Conservation (phyloP, 2,329 filamentous ascomycete genomes). For the Magnaporthiopsis incrustans region DNA sequence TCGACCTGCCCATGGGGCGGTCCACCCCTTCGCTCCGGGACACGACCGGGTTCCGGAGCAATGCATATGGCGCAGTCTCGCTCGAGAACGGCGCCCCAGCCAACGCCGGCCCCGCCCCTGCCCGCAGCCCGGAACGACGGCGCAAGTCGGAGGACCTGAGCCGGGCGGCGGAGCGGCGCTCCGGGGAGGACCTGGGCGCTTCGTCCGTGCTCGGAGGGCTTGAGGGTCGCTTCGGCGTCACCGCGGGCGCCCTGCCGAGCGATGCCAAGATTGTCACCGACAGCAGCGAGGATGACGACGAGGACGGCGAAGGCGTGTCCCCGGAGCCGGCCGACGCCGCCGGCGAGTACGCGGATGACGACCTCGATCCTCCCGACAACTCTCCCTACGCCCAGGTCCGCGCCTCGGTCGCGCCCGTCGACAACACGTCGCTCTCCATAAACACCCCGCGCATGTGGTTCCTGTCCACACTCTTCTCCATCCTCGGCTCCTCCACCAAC, state of each 20-base stretch:
- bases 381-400: slow-evolving; percentile 73
- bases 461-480: slow-evolving; percentile 69
- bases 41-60: slow-evolving; percentile 22
- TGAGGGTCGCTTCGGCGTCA: slow-evolving; percentile 44
- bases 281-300: slow-evolving; percentile 3
- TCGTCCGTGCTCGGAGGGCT: slow-evolving; percentile 44
- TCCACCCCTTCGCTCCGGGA: slow-evolving; percentile 21
- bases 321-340: slow-evolving; percentile 26
- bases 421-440: slow-evolving; percentile 71
- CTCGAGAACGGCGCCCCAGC: slow-evolving; percentile 8
- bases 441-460: slow-evolving; percentile 85
- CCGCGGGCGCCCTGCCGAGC: slow-evolving; percentile 37
- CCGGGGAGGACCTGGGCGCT: slow-evolving; percentile 40
- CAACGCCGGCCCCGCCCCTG: not conserved
- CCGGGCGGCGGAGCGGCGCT: slow-evolving; percentile 19
- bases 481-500: slow-evolving; percentile 76
- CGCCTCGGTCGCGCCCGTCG: slow-evolving; percentile 68
- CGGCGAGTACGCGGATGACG: slow-evolving; percentile 28
- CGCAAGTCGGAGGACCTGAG: slow-evolving; percentile 7
- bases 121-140: slow-evolving; percentile 1
- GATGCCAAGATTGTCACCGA: slow-evolving; percentile 26
- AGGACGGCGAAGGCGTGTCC: slow-evolving; percentile 22
- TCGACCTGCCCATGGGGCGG: slow-evolving; percentile 18
- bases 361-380: slow-evolving; percentile 54
- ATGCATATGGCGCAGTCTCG: slow-evolving; percentile 25